A percentile compares a stretch with the other conserved stretches of the same genome.
phyloP scores from a whole-genome alignment of 306 rosid species.

The Rosa chinensis region DNA sequence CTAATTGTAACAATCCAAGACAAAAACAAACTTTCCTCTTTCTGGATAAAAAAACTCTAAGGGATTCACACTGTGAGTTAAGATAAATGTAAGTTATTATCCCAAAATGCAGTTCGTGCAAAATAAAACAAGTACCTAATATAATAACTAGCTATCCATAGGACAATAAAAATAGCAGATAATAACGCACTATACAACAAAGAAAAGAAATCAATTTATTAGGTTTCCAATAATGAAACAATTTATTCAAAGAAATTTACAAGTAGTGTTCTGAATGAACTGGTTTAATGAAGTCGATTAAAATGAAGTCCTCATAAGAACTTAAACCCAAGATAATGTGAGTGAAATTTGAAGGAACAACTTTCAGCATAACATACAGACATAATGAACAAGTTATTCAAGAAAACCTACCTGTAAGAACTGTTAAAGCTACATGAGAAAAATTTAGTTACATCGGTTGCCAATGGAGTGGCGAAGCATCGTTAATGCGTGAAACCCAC shows the following conservation, averaged over 20 bases:
- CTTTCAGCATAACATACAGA: background rate
- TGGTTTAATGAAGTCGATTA: background rate
- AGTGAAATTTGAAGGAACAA: background rate
- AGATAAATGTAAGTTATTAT: no score
- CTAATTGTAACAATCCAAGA: background rate
- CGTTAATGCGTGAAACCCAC: background rate
- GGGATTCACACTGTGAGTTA: no score
- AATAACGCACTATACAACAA: no score
- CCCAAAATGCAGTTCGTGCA: background rate
- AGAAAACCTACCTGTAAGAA: background rate
- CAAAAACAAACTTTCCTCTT: background rate
- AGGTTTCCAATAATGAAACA: background rate
- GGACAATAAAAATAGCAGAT: no score
- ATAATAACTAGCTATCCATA: no score
- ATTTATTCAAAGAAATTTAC: background rate
- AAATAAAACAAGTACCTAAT: background rate
- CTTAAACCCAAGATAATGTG: background rate
- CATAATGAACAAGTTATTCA: background rate
- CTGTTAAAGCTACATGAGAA: background rate
- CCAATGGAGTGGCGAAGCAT: background rate
- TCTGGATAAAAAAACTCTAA: no score
- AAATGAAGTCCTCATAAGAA: background rate
- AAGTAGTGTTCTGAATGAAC: background rate
- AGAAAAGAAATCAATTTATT: background rate
- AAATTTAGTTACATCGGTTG: background rate